Evolutionary conservation across 805 yeast genomes (phyloP).

Genomic region (Metschnikowia cerradonensis): DNA sequence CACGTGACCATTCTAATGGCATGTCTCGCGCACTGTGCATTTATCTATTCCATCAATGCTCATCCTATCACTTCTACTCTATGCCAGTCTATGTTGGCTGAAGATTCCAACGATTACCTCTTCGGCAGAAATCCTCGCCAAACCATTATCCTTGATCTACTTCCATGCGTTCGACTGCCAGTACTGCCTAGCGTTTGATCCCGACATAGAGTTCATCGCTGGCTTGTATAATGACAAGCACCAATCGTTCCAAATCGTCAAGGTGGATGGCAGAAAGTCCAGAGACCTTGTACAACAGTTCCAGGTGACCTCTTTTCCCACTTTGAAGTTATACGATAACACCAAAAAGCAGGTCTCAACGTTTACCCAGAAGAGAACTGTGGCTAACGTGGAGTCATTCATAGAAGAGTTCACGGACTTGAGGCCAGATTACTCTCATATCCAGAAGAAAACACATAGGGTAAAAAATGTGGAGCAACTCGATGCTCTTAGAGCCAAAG

Average conservation of each 20-base stretch:
- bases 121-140: slow-evolving; percentile 7
- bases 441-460: neutral
- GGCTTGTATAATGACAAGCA: slow-evolving; percentile 34
- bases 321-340: slow-evolving; percentile 42
- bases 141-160: slow-evolving; percentile 36
- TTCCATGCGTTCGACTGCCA: slow-evolving; percentile 42
- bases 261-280: slow-evolving; percentile 26
- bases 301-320: slow-evolving; percentile 44
- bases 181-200: slow-evolving; percentile 31
- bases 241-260: slow-evolving; percentile 27
- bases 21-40: neutral
- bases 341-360: slow-evolving; percentile 37
- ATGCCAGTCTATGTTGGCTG: slow-evolving; percentile 4
- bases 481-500: neutral
- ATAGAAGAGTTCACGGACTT: slow-evolving; percentile 7
- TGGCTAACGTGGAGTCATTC: slow-evolving; percentile 11
- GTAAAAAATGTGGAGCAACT: slow-evolving; percentile 3
- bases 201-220: slow-evolving; percentile 36
- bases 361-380: slow-evolving; percentile 25
- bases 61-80: neutral
- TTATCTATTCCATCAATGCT: slow-evolving; percentile 4
- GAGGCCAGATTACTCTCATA: slow-evolving; percentile 3
- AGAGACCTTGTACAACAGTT: slow-evolving; percentile 36
- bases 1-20: neutral
- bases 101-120: slow-evolving; percentile 7